phyloP scores from a whole-genome alignment of 495 filamentous ascomycete genomes.

The Massariosphaeria phaeospora region DNA sequence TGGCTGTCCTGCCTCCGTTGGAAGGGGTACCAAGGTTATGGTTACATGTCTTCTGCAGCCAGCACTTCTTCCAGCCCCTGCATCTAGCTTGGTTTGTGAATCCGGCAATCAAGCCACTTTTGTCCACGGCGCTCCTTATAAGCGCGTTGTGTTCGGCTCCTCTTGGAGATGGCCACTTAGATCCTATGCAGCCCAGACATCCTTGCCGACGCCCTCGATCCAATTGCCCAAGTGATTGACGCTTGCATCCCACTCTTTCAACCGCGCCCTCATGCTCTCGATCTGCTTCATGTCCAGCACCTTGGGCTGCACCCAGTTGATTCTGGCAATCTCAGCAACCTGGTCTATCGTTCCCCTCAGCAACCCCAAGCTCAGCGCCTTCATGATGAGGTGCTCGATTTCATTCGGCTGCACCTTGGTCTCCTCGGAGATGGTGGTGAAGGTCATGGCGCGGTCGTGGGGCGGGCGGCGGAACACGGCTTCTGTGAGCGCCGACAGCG shows the following conservation, averaged over 20 bases:
- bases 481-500: conserved; percentile 89
- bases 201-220: conserved; percentile 84
- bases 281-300: conserved; percentile 94
- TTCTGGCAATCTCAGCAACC: conserved; percentile 86
- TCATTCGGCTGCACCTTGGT: conserved; percentile 86
- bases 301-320: conserved; percentile 99
- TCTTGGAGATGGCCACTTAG: not conserved
- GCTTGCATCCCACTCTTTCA: conserved; percentile 91
- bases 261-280: conserved; percentile 78
- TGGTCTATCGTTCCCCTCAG: conserved; percentile 92
- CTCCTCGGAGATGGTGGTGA: conserved; percentile 78
- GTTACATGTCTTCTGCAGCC: conserved; percentile 11
- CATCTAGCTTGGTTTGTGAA: not conserved
- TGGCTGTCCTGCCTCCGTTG: not conserved
- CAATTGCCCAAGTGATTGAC: conserved; percentile 92
- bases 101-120: not conserved
- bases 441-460: conserved; percentile 90
- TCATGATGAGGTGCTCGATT: conserved; percentile 98
- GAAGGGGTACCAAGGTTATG: not conserved
- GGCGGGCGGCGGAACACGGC: conserved; percentile 93
- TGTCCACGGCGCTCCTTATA: not conserved
- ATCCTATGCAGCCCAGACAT: conserved; percentile 78
- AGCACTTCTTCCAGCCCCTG: not conserved
- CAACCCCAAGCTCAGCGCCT: conserved; percentile 87
- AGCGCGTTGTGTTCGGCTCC: not conserved